Conservation (phyloP, 306 rosid genomes). For the Vachellia collinsii region DNA sequence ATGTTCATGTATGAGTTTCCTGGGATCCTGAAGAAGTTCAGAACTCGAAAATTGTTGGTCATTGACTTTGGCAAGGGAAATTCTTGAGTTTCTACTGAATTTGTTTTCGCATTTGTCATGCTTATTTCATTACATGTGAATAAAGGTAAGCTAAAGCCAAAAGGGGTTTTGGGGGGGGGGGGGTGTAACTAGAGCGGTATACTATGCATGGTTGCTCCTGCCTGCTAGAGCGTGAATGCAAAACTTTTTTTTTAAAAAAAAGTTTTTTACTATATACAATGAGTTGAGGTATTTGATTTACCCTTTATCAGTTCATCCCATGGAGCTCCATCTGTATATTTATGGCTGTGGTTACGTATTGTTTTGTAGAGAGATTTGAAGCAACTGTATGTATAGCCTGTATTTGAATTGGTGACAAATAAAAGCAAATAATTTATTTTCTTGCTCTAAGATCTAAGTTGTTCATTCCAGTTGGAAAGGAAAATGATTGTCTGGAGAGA, state of each 20-base stretch:
- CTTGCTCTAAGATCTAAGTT: neutral
- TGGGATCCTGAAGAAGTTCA: neutral
- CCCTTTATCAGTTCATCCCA: neutral
- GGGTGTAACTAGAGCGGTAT: neutral
- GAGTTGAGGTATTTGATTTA: neutral
- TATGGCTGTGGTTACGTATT: neutral
- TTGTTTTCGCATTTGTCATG: too few species aligned
- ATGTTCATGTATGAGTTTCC: neutral
- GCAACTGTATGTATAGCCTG: neutral
- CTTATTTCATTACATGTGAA: neutral
- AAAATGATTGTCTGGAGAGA: slow-evolving; percentile 5
- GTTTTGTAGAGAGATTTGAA: neutral
- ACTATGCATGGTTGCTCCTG: neutral
- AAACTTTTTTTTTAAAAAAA: neutral
- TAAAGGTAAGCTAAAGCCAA: neutral
- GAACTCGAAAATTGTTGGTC: neutral
- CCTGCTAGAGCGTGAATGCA: neutral
- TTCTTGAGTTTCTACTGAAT: neutral
- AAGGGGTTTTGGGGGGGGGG: neutral
- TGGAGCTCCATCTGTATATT: neutral
- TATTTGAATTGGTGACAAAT: neutral
- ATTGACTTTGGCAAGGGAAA: neutral
- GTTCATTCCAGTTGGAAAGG: slow-evolving; percentile 4
- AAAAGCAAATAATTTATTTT: neutral
- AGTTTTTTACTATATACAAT: neutral